Base-by-base conservation (phyloP, 345 rosid genomes). In the Microthlaspi erraticum region DNA sequence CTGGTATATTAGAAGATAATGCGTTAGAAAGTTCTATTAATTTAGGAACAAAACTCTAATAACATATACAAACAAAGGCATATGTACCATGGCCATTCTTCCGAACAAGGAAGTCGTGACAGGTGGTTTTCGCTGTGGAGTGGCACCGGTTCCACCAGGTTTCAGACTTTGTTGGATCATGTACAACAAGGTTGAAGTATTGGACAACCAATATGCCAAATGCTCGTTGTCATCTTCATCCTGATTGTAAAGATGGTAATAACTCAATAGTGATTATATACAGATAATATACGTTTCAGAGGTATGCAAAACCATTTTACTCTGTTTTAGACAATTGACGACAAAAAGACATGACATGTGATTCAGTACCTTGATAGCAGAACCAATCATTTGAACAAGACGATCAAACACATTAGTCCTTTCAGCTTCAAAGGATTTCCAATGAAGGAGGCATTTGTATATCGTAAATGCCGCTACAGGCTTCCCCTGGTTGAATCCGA, bases 371-470 rank as follows among this genome's bases (percentile, higher is more conserved):
- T 88, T 87, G 50, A 93, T 89, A 64, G 91, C 94, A 75, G 93
- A 86, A 82, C 98, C 98, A 77, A 93, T 93, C 97, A 88, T 87
- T 81, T 91, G 96, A 83, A 93, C 86, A 48, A 93, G 97, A 70
- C 95, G 93, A 79, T 93, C 97, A 82, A 93, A 93, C 68, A 93
- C 96, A 73, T 75, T 93, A 60, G 96, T 89, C 81, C 84, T 87
- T 74, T 93, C 95, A 14, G 97, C 98, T 86, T 91, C 98, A 79
- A 91, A 93, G 48, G 97, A 93, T 81, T 93, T 93, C 97, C 98
- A 91, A 36, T 88, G 85, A 69, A 93, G 91, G 63, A 93, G 98
- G 76, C 97, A 93, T 68, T 79, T 91, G 75, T 93, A 93, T 70
- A 93, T 87, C 34, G 98, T 90, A 82, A 88, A 85, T 68, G 97